These are phyloP conservation scores for Apiotrichum gracile DNA, from an alignment of 1,284 basidiomycete genomes.

Conservation along the genomic window DNA sequence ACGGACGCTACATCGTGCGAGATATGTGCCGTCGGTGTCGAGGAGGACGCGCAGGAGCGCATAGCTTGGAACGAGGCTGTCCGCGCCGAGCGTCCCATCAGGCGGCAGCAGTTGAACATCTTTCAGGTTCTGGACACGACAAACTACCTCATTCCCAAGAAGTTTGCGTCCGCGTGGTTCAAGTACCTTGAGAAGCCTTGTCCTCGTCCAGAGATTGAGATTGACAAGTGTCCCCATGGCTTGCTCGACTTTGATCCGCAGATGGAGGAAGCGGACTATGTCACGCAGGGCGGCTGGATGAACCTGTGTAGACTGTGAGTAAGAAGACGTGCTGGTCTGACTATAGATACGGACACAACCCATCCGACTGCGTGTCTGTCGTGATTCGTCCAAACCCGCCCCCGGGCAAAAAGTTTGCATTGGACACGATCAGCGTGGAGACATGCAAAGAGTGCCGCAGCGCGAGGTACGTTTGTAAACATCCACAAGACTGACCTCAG, in stretches of 20 bases:
- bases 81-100: conserved; percentile 9
- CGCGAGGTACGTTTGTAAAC: background rate
- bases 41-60: background rate
- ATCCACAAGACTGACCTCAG: background rate
- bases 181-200: conserved; percentile 8
- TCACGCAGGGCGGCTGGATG: conserved; percentile 24
- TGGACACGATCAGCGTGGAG: conserved; percentile 1
- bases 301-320: conserved; percentile 23
- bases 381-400: conserved; percentile 6
- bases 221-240: conserved; percentile 34
- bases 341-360: conserved; percentile 19
- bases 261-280: conserved; percentile 14
- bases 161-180: conserved; percentile 23
- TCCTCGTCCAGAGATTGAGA: conserved; percentile 10
- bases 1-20: conserved; percentile 12
- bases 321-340: background rate
- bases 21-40: conserved; percentile 6
- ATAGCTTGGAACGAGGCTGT: background rate
- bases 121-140: conserved; percentile 10
- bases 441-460: conserved; percentile 13
- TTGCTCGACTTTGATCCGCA: conserved; percentile 33
- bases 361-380: conserved; percentile 15
- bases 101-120: conserved; percentile 3
- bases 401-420: background rate
- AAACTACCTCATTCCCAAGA: conserved; percentile 25